These are phyloP conservation scores for Leishmania major DNA, from an alignment of 208 protist genomes.

Conservation along the genomic window DNA sequence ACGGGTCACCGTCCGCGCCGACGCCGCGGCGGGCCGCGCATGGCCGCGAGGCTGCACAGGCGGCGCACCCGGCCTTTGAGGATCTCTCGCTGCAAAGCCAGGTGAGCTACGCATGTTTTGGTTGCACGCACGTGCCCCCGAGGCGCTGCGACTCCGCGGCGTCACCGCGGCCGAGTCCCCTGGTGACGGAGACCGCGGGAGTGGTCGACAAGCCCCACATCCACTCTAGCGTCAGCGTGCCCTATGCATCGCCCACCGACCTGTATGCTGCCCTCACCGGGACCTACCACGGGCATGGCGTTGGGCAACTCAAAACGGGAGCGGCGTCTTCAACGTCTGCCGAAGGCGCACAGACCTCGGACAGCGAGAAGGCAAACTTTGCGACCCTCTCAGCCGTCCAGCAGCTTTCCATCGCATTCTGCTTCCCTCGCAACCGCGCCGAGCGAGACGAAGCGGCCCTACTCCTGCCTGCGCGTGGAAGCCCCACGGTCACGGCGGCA, in stretches of 20 bases:
- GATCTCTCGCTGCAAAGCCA: constrained; percentile 26
- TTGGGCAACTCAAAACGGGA: too few relatives aligned
- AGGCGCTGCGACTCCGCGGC: not conserved
- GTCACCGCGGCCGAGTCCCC: not conserved
- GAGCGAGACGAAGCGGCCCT: not conserved
- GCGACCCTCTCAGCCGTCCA: constrained; percentile 15
- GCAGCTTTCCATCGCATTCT: constrained; percentile 27
- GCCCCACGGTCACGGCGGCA: not conserved
- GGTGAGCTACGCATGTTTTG: constrained; percentile 55
- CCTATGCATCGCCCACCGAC: not conserved
- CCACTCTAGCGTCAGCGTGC: not conserved
- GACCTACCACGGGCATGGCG: not conserved
- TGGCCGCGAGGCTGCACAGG: not conserved
- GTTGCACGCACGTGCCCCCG: constrained; percentile 30
- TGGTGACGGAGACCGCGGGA: not conserved
- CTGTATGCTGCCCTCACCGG: constrained; percentile 13
- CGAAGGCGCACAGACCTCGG: not conserved
- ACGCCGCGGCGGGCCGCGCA: too few relatives aligned
- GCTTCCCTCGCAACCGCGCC: constrained; percentile 9
- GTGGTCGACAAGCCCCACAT: not conserved
- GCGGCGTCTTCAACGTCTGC: not conserved
- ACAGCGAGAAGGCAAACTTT: not conserved
- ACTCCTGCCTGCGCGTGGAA: not conserved
- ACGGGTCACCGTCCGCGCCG: not conserved
- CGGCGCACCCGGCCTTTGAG: constrained; percentile 15